Conservation (phyloP, 371 early-diverging fungal species). For the Funneliformis caledonium region DNA sequence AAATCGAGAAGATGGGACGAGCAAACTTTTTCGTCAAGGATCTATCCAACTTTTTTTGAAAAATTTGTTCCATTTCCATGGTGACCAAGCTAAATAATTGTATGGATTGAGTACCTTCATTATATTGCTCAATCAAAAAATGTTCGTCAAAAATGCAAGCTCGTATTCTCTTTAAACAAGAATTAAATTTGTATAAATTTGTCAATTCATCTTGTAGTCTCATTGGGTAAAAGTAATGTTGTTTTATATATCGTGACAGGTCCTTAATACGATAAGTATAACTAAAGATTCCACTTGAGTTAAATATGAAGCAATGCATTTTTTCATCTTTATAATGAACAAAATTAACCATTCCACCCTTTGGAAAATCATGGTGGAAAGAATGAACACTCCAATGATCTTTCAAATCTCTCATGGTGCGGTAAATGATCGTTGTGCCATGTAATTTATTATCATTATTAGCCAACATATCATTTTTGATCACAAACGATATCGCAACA, state of each 20-base stretch:
- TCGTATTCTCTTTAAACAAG: not conserved
- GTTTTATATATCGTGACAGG: not conserved
- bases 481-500: not conserved
- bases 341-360: not conserved
- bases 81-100: not conserved
- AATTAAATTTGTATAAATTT: not conserved
- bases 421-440: not conserved
- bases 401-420: not conserved
- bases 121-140: not conserved
- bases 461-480: not conserved
- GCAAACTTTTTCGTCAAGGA: not conserved
- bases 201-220: not conserved
- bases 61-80: constrained; percentile 3
- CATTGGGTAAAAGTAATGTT: not conserved
- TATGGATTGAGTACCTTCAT: not conserved
- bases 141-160: not conserved
- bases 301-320: not conserved
- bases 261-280: not conserved
- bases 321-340: not conserved
- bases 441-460: not conserved
- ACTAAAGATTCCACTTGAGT: not conserved
- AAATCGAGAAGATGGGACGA: not conserved
- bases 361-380: too few relatives aligned
- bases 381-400: not conserved
- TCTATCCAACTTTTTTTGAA: not conserved